Evolutionary conservation across 805 yeast genomes (phyloP), one percentile per base, ranked within the genome.

Genomic region (Kluyveromyces siamensis): DNA sequence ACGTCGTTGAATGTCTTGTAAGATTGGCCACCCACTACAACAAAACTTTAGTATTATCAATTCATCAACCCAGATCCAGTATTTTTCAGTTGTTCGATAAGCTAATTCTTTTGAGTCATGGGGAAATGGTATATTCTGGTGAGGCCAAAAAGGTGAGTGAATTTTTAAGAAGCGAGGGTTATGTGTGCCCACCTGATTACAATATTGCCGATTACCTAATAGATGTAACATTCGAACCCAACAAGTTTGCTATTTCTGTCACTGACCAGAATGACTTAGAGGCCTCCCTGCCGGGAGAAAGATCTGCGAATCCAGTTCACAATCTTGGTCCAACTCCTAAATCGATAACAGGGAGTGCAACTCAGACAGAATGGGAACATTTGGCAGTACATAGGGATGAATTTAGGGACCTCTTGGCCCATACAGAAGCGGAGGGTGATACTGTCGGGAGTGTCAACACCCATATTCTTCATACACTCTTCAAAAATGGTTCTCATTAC

Each of bases 31-130:
- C 81, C 50, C 84, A 81, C 57, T 86, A 83, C 65, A 82, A 85
- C 51, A 80, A 98, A 62, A 91, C 99, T 0, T 81, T 93, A 44
- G 79, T 93, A 1, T 84, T 93, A 63, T 88, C 99, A 0, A 93
- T 93, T 55, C 99, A 93, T 69, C 99, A 93, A 63, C 99, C 99
- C 10, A 76, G 99, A 60, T 87, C 96, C 49, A 93, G 93, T 61
- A 91, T 93, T 63, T 97, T 93, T 35, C 83, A 96, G 0, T 69
- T 87, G 49, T 93, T 93, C 66, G 96, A 91, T 61, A 83, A 83
- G 57, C 74, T 93, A 44, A 66, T 91, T 1, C 70, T 93, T 45
- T 72, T 93, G 47, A 84, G 96, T 25, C 84, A 84, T 53, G 98
- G 99, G 51, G 81, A 81, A 54, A 70, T 88, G 63, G 83, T 90